Percentiles rank a stretch among this genome's conserved stretches.
These are phyloP conservation scores for Nakazawaea wickerhamii DNA, from an alignment of 805 yeast genomes.

Conservation along the genomic window DNA sequence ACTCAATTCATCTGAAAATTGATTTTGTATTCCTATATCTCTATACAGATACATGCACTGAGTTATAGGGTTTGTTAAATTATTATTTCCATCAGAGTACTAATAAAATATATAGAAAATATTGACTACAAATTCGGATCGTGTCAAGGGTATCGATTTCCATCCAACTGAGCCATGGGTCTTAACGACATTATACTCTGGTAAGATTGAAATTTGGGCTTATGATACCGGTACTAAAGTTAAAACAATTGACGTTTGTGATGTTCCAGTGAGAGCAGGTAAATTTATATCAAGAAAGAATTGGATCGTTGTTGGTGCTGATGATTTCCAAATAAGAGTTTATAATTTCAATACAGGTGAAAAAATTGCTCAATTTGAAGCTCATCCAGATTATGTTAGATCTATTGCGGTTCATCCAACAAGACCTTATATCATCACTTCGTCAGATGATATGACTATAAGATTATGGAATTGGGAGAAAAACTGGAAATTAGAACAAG, in stretches of 20 bases:
- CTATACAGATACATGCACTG: too few species aligned
- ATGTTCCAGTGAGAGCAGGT: constrained; percentile 94
- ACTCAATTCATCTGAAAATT: too few species aligned
- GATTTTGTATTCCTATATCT: too few species aligned
- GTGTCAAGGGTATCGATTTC: constrained; percentile 96
- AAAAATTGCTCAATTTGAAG: constrained; percentile 91
- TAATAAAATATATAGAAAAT: constrained; percentile 65
- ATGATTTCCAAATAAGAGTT: constrained; percentile 90
- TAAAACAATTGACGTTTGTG: constrained; percentile 90
- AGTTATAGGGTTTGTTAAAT: too few species aligned
- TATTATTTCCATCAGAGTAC: too few species aligned
- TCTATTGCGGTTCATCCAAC: constrained; percentile 92
- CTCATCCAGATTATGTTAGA: constrained; percentile 96
- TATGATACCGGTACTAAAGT: constrained; percentile 81
- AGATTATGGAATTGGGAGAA: constrained; percentile 98
- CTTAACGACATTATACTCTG: constrained; percentile 84
- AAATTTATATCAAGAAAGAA: constrained; percentile 92
- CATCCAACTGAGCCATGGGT: constrained; percentile 99
- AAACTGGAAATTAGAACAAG: constrained; percentile 84
- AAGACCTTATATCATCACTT: constrained; percentile 82
- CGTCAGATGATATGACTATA: constrained; percentile 87
- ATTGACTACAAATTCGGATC: constrained; percentile 86
- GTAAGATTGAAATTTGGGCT: constrained; percentile 89
- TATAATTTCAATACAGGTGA: constrained; percentile 95
- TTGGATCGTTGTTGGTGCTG: constrained; percentile 95